Percentiles rank a stretch among this genome's conserved stretches.
Conservation (phyloP, 2,329 filamentous ascomycete species). For the Lithohypha guttulata region DNA sequence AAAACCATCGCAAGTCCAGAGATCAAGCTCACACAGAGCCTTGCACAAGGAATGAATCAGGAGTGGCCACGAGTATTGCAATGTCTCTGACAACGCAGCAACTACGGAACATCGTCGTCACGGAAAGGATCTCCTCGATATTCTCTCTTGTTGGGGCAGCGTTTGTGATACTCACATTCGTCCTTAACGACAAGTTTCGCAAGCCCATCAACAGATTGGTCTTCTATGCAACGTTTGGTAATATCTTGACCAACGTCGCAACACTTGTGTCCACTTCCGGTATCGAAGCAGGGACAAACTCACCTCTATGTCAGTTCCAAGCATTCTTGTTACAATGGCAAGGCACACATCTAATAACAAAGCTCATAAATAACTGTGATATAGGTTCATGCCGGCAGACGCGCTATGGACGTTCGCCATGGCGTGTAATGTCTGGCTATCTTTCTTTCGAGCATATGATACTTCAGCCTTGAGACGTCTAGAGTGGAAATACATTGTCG, state of each 20-base stretch:
- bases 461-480: conserved; percentile 52
- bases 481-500: conserved; percentile 58
- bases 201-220: conserved; percentile 81
- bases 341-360: not conserved
- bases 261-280: conserved; percentile 61
- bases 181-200: conserved; percentile 57
- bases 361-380: conserved; percentile 1
- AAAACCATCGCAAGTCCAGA: too few species aligned
- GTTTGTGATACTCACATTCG: conserved; percentile 63
- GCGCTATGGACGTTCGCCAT: conserved; percentile 69
- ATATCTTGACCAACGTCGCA: conserved; percentile 65
- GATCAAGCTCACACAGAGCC: too few species aligned
- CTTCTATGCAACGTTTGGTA: conserved; percentile 74
- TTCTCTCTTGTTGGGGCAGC: conserved; percentile 60
- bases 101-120: conserved; percentile 46
- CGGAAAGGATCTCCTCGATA: conserved; percentile 59
- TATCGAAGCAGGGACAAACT: conserved; percentile 37
- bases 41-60: not conserved
- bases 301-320: conserved; percentile 62
- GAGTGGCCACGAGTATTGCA: conserved; percentile 1
- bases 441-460: conserved; percentile 65
- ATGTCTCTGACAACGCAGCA: conserved; percentile 24
- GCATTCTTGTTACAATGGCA: conserved; percentile 75
- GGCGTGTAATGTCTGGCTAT: conserved; percentile 74
- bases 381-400: conserved; percentile 67